phyloP scores from a whole-genome alignment of 768 basidiomycete species.

The Trametes cinnabarina region DNA sequence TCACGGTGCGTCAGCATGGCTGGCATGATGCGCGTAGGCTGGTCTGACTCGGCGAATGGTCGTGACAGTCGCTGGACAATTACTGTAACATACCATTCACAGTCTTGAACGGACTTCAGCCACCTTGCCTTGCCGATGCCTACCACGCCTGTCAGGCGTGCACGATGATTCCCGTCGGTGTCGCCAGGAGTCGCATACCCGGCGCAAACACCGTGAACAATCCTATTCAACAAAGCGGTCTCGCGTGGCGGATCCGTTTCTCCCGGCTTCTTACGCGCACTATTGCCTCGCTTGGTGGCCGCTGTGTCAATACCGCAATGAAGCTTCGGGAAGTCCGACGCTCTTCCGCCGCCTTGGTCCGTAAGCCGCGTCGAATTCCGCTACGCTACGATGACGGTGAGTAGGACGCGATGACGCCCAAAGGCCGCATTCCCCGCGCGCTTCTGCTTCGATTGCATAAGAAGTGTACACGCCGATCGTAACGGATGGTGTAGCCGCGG shows the following conservation, averaged over 20 bases:
- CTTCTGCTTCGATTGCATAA: not conserved
- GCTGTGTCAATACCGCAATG: not conserved
- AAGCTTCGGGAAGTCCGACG: not conserved
- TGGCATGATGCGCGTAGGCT: not conserved
- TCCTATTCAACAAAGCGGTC: too few species aligned
- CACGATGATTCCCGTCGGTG: too few species aligned
- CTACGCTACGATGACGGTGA: not conserved
- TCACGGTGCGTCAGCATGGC: conserved; percentile 1
- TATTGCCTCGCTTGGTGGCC: not conserved
- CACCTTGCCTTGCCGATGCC: not conserved
- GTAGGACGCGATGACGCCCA: too few species aligned
- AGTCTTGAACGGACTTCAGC: not conserved
- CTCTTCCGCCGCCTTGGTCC: not conserved
- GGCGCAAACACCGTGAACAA: too few species aligned
- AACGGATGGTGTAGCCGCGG: not conserved
- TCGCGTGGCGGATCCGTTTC: not conserved
- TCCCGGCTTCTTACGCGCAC: not conserved
- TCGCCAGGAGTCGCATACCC: too few species aligned
- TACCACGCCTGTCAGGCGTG: too few species aligned
- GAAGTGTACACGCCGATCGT: not conserved
- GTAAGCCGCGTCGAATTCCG: not conserved
- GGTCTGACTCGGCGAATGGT: not conserved
- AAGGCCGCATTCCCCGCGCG: not conserved
- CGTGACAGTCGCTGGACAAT: not conserved
- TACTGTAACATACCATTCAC: not conserved